These are phyloP conservation scores for Pterocarpus santalinus DNA, from an alignment of 306 rosid genomes.

Conservation along the genomic window DNA sequence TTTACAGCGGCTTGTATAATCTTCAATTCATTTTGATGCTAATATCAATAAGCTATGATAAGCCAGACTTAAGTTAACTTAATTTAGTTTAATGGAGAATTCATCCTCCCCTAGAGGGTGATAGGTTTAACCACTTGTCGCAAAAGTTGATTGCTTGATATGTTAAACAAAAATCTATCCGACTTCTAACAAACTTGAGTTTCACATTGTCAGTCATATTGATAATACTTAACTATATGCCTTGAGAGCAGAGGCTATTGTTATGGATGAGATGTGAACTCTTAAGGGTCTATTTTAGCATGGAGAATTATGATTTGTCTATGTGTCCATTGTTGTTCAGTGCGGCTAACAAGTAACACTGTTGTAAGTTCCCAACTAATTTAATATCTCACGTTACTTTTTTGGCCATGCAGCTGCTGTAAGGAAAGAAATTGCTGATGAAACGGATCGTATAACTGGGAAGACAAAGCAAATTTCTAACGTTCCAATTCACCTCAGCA, in stretches of 20 bases:
- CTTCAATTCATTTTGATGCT: constrained; percentile 13
- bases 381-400: constrained; percentile 31
- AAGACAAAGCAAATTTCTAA: constrained; percentile 90
- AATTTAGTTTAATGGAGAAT: constrained; percentile 9
- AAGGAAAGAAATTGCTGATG: constrained; percentile 93
- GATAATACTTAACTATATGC: neutral
- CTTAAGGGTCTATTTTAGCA: neutral
- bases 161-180: neutral
- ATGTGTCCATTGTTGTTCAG: constrained; percentile 24
- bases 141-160: neutral
- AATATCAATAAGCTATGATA: constrained; percentile 25
- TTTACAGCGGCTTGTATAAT: neutral
- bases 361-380: constrained; percentile 17
- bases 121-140: neutral
- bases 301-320: constrained; percentile 4
- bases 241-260: constrained; percentile 18
- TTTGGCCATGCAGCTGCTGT: constrained; percentile 75
- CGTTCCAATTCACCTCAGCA: constrained; percentile 95
- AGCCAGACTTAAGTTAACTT: neutral
- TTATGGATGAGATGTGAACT: constrained; percentile 24
- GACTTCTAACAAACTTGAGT: constrained; percentile 7
- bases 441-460: constrained; percentile 98
- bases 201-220: neutral
- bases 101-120: neutral
- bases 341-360: constrained; percentile 14